Conservation (phyloP, 257 asterid species). For the Verbena officinalis region DNA sequence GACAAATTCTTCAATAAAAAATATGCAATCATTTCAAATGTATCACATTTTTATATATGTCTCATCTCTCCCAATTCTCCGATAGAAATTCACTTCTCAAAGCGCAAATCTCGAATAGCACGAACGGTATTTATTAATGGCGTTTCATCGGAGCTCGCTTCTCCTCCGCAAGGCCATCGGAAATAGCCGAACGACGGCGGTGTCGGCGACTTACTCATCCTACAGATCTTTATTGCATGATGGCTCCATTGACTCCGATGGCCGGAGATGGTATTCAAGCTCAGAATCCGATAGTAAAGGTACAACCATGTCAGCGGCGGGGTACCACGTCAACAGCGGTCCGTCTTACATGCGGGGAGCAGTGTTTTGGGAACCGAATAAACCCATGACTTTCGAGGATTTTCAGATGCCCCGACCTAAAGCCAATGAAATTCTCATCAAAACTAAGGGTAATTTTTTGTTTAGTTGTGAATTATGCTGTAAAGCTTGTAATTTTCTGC, state of each 20-base stretch:
- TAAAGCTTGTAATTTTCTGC: conserved; percentile 23
- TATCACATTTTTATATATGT: background rate
- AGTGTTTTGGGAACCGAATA: conserved; percentile 84
- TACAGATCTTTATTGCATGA: conserved; percentile 9
- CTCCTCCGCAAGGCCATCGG: conserved; percentile 48
- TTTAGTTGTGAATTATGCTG: conserved; percentile 7
- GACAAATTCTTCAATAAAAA: background rate
- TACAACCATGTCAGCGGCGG: conserved; percentile 50
- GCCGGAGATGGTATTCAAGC: conserved; percentile 41
- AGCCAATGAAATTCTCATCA: conserved; percentile 79
- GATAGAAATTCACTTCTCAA: background rate
- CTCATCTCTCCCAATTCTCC: background rate
- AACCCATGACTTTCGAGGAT: conserved; percentile 83
- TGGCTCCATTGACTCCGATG: conserved; percentile 32
- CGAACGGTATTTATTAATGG: conserved; percentile 39
- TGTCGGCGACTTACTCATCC: conserved; percentile 14
- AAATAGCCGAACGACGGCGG: conserved; percentile 32
- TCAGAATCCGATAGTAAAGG: conserved; percentile 36
- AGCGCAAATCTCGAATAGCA: conserved; percentile 9
- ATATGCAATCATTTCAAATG: background rate
- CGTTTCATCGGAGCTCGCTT: conserved; percentile 49
- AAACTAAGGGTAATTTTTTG: conserved; percentile 73
- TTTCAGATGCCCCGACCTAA: conserved; percentile 96
- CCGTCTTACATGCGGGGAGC: conserved; percentile 88
- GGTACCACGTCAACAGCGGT: conserved; percentile 67